Base-by-base conservation (phyloP, 345 rosid genomes). In the Gossypium herbaceum region DNA sequence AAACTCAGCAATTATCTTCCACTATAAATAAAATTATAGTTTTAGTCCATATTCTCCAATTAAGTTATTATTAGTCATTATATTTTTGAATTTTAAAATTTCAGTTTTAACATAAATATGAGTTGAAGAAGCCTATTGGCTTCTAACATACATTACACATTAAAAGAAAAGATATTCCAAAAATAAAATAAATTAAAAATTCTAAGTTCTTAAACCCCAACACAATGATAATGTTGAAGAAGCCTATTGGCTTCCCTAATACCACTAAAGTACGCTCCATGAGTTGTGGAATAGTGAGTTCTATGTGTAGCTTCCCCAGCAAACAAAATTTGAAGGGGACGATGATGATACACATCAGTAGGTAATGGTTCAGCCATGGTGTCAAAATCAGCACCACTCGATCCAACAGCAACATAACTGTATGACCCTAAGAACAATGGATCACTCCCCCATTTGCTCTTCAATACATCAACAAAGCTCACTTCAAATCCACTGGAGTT, bases 291-390 rank as follows among this genome's bases (percentile, higher is more conserved):
- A 77, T 95, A 95, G 73, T 95, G 98, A 41, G 93, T 92, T 83
- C 97, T 88, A 72, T 95, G 98, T 19, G 99, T 95, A 61, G 94
- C 98, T 76, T 95, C 99, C 76, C 99, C 99, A 71, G 99, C 99
- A 87, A 95, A 95, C 78, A 95, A 85, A 50, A 93, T 83, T 76
- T 91, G 97, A 62, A 95, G 90, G 29, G 76, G 80, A 29, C 66
- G 78, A 11, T 52, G 16, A 16, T 5, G 73, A 55, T 12, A 69
- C 80, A 41, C 29, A 59, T 24, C 52, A 65, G 10, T 2, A 8
- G 58, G 58, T 82, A 95, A 84, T 74, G 99, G 98, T 73, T 90
- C 93, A 9, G 98, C 98, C 89, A 93, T 74, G 19, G 78, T 73
- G 82, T 95, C 98, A 47, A 90, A 70, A 77, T 93, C 98, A 54